phyloP scores from a whole-genome alignment of 495 filamentous ascomycete species.

The Hypomontagnella monticulosa region DNA sequence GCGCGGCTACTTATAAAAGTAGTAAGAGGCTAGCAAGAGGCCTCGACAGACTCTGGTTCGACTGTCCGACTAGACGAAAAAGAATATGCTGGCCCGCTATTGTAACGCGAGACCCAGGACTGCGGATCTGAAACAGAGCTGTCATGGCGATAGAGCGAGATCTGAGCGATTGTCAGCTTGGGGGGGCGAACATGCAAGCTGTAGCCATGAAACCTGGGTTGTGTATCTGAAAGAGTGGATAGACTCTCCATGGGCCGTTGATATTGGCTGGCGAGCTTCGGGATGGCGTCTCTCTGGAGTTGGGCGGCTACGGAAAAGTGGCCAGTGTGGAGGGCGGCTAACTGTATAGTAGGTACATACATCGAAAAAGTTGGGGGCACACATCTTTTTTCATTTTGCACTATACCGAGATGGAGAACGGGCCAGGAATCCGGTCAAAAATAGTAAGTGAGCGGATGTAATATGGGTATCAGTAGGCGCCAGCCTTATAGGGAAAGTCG shows the following conservation, averaged over 20 bases:
- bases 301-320: conserved; percentile 58
- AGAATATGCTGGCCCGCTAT: conserved; percentile 38
- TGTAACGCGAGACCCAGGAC: conserved; percentile 41
- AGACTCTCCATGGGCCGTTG: conserved; percentile 51
- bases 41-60: no score
- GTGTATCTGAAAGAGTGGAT: conserved; percentile 60
- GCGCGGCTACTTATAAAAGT: conserved; percentile 49
- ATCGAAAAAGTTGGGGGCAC: conserved; percentile 35
- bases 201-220: conserved; percentile 57
- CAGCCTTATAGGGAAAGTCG: conserved; percentile 43
- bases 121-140: conserved; percentile 57
- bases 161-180: conserved; percentile 43
- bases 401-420: conserved; percentile 26
- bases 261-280: conserved; percentile 57
- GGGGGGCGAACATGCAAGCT: conserved; percentile 48
- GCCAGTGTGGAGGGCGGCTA: conserved; percentile 55
- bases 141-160: conserved; percentile 46
- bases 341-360: conserved; percentile 31
- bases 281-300: conserved; percentile 62
- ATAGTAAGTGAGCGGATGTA: conserved; percentile 36
- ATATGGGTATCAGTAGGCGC: conserved; percentile 42
- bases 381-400: conserved; percentile 6
- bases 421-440: conserved; percentile 43
- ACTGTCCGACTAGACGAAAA: conserved; percentile 25
- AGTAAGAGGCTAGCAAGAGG: conserved; percentile 23